phyloP scores from a whole-genome alignment of 495 filamentous ascomycete genomes.

The Aspergillus steynii region DNA sequence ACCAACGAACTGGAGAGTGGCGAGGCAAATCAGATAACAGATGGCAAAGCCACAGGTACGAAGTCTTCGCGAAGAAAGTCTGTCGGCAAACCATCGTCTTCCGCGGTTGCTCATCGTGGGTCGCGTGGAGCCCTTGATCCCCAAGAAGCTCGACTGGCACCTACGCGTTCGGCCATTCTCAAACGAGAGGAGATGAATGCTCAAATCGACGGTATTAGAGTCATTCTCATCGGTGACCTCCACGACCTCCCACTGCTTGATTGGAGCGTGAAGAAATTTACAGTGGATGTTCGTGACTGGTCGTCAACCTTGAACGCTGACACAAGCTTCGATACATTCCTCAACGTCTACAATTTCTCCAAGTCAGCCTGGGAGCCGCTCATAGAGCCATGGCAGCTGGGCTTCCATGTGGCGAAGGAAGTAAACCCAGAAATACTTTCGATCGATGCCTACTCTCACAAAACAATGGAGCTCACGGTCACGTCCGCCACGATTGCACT shows the following conservation, averaged over 20 bases:
- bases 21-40: slow-evolving; percentile 63
- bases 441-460: slow-evolving; percentile 82
- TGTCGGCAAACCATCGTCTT: slow-evolving; percentile 65
- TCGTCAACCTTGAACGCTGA: slow-evolving; percentile 83
- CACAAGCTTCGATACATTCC: slow-evolving; percentile 84
- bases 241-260: slow-evolving; percentile 94
- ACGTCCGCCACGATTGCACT: slow-evolving; percentile 94
- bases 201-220: slow-evolving; percentile 80
- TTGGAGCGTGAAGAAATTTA: slow-evolving; percentile 90
- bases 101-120: slow-evolving; percentile 43
- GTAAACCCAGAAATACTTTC: slow-evolving; percentile 72
- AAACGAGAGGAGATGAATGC: slow-evolving; percentile 84
- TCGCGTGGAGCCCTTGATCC: slow-evolving; percentile 36
- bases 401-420: slow-evolving; percentile 84
- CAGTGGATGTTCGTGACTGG: slow-evolving; percentile 83
- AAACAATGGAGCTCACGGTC: slow-evolving; percentile 85
- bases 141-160: slow-evolving; percentile 18
- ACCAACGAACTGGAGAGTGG: slow-evolving; percentile 46
- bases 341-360: slow-evolving; percentile 98
- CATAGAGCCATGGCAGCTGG: slow-evolving; percentile 93
- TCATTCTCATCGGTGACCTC: slow-evolving; percentile 91
- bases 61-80: slow-evolving; percentile 56
- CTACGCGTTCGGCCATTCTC: slow-evolving; percentile 55
- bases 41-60: slow-evolving; percentile 56
- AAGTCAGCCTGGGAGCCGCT: slow-evolving; percentile 98